Base-by-base conservation (phyloP, 2,329 filamentous ascomycete species). In the Penicillium sp. region DNA sequence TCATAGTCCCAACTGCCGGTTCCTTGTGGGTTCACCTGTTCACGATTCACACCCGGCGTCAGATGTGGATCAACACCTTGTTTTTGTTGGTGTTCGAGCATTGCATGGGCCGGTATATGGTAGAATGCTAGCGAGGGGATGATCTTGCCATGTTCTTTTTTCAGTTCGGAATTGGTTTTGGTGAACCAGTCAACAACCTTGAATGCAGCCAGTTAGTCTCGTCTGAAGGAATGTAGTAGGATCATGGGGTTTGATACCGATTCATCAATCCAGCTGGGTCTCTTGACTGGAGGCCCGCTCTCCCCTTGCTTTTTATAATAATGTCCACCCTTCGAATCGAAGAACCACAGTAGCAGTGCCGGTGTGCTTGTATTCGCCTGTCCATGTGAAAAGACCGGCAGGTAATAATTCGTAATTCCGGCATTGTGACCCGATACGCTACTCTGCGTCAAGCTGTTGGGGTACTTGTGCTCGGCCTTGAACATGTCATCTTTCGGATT, bases 341-440 rank as follows among this genome's bases (percentile, higher is more conserved):
- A 89, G 73, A 90, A 90, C 85, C 87, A 91, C 1, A 91, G 75
- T 0, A 90, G 64, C 9, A 78, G 60, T 16, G 64, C 61, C 8
- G 83, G 80, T 3, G 51, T 48, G 12, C 55, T 53, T 7, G 61
- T 61, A 12, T 60, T 40, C 55, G 78, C 75, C 61, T 81, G 80
- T 47, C 64, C 52, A 11, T 70, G 66, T 58, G 80, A 48, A 14
- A 53, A 82, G 2, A 85, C 71, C 0, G 77, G 77, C 4, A 84
- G 65, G 53, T 78, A 83, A 64, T 84, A 85, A 60, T 84, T 85
- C 10, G 79, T 79, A 0, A 80, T 70, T 1, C 78, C 79, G 0
- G 73, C 68, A 0, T 76, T 61, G 0, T 66, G 53, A 3, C 70
- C 72, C 1, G 60, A 49, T 1, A 82, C 73, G 59, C 77, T 78